Evolutionary conservation across 2,329 filamentous ascomycete species (phyloP), one percentile per base, ranked within the genome.

Genomic region (Fusarium algeriense): DNA sequence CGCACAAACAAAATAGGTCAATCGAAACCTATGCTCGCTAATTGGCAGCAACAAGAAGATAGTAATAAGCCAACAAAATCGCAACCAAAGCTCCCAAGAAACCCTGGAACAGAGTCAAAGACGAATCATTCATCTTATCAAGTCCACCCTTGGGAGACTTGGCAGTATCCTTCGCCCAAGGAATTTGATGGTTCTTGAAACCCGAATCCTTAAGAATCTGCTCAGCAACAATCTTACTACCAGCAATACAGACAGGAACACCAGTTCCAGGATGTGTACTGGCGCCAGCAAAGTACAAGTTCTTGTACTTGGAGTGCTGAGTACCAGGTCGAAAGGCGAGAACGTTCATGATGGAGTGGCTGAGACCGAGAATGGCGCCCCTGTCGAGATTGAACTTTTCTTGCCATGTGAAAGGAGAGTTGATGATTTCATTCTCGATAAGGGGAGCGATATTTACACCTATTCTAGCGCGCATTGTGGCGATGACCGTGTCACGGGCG

Each of bases 231-330:
- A 93, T 85, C 78, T 89, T 91, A 12, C 89, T 88, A 0, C 92
- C 91, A 0, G 91, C 91, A 13, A 93, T 81, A 30, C 91, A 90
- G 60, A 94, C 92, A 6, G 92, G 92, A 23, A 94, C 92, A 1
- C 92, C 92, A 0, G 92, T 93, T 3, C 92, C 92, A 0, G 92
- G 92, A 81, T 94, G 92, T 23, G 91, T 92, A 75, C 89, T 91
- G 2, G 92, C 92, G 37, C 92, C 92, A 0, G 93, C 92, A 76
- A 94, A 93, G 76, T 93, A 93, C 28, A 90, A 79, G 5, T 83
- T 82, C 15, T 81, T 71, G 20, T 90, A 81, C 8, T 82, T 83
- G 7, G 81, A 73, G 35, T 90, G 83, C 69, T 83, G 82, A 0
- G 89, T 92, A 43, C 84, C 83, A 0, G 91, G 91, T 3, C 91